Base-by-base conservation (phyloP, 2,329 filamentous ascomycete species). In the Thielaviopsis euricoi region DNA sequence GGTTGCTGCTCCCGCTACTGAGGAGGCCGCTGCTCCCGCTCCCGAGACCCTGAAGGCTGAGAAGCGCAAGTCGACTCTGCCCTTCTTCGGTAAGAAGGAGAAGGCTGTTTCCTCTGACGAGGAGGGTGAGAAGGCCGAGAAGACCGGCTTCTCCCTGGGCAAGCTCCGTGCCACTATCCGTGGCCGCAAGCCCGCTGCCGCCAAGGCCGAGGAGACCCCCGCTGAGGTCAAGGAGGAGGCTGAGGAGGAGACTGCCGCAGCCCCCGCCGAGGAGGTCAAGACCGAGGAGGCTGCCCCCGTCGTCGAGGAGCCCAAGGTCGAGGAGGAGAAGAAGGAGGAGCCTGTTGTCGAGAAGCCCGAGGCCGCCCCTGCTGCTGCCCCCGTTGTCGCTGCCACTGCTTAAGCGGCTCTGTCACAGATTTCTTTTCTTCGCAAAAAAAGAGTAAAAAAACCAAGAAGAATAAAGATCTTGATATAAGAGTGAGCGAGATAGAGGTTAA, bases 31-130 rank as follows among this genome's bases (percentile, higher is more conserved):
- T 58, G 80, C 29, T 33, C 29, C 29, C 29, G 29, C 9, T 10
- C 29, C 80, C 70, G 81, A 81, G 72, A 79, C 80, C 62, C 69
- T 76, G 64, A 89, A 88, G 82, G 70, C 71, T 53, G 77, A 81
- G 71, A 95, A 94, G 86, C 87, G 89, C 71, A 82, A 83, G 72
- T 93, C 87, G 64, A 84, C 90, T 66, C 71, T 81, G 9, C 77
- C 78, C 53, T 94, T 94, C 72, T 83, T 82, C 67, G 82, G 87
- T 66, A 86, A 88, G 79, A 91, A 91, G 78, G 83, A 86, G 70
- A 79, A 79, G 71, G 71, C 71, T 40, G 69, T 73, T 52, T 66
- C 72, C 40, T 78, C 77, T 1, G 83, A 83, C 63, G 76, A 81
- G 65, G 83, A 86, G 67, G 76, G 79, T 63, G 76, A 80, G 70